Conservation (phyloP, 176 grass and related monocot species). For the Zoysia pacifica region DNA sequence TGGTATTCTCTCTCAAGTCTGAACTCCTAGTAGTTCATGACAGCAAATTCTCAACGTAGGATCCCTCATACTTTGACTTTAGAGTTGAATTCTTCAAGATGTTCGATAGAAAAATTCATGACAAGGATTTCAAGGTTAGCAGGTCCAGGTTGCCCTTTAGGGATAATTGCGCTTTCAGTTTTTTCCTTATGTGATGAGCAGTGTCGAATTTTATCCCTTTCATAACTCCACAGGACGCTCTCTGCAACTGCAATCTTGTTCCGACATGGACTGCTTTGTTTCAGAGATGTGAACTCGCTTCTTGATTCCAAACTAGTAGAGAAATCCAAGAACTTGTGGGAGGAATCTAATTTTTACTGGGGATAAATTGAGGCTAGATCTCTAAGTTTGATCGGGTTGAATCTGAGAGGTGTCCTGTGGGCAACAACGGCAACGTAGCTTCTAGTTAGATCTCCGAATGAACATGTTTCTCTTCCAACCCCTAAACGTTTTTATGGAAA, state of each 20-base stretch:
- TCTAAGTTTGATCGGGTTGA: conserved; percentile 72
- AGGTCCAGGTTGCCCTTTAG: too few relatives aligned
- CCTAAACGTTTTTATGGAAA: too few relatives aligned
- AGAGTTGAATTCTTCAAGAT: too few relatives aligned
- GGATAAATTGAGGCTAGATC: conserved; percentile 71
- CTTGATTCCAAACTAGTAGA: conserved; percentile 74
- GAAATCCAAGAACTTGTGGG: conserved; percentile 93
- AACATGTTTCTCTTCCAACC: too few relatives aligned
- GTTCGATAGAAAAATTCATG: too few relatives aligned
- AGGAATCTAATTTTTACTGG: conserved; percentile 76
- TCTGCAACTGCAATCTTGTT: not conserved
- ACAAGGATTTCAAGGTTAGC: too few relatives aligned
- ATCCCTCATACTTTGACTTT: too few relatives aligned
- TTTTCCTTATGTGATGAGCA: not conserved
- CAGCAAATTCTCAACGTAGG: too few relatives aligned
- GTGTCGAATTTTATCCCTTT: not conserved
- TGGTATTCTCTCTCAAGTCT: too few relatives aligned
- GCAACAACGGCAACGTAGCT: not conserved
- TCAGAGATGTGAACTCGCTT: conserved; percentile 76
- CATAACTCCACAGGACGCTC: not conserved
- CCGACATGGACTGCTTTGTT: conserved; percentile 24
- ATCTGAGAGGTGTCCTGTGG: conserved; percentile 42
- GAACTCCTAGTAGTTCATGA: too few relatives aligned
- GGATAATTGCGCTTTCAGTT: not conserved
- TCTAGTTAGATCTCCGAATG: too few relatives aligned